phyloP scores from a whole-genome alignment of 257 asterid species.

The Solanum corneliomulleri region DNA sequence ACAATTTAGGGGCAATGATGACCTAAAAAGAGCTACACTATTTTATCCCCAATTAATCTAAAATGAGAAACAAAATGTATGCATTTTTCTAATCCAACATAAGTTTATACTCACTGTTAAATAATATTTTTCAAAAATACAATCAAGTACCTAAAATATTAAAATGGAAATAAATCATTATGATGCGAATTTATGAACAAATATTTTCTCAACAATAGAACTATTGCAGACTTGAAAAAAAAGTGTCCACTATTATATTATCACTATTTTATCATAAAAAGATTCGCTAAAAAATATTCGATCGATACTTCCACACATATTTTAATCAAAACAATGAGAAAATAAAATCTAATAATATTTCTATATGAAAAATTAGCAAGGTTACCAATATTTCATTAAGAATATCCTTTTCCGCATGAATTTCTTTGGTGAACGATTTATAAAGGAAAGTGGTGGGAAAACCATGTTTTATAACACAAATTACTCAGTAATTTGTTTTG shows the following conservation, averaged over 20 bases:
- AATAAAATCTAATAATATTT: no score
- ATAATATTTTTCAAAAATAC: conserved; percentile 57
- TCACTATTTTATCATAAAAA: no score
- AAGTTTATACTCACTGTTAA: conserved; percentile 74
- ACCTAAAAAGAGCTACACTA: conserved; percentile 36
- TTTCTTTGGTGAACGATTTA: background rate
- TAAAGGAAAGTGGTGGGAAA: background rate
- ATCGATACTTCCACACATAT: background rate
- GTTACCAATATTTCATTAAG: no score
- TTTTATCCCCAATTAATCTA: conserved; percentile 56
- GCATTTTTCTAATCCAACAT: conserved; percentile 71
- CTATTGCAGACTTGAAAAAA: background rate
- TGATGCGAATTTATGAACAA: no score
- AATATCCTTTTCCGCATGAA: background rate
- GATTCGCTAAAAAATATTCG: background rate
- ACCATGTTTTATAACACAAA: background rate
- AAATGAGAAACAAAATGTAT: conserved; percentile 71
- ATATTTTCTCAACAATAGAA: background rate
- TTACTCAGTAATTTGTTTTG: no score
- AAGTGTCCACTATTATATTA: background rate
- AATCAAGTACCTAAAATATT: conserved; percentile 56
- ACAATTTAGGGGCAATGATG: background rate
- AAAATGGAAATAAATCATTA: background rate
- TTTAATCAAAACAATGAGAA: background rate
- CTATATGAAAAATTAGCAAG: background rate